These are phyloP conservation scores for Sparassis latifolia DNA, from an alignment of 1,284 basidiomycete genomes.

Conservation along the genomic window DNA sequence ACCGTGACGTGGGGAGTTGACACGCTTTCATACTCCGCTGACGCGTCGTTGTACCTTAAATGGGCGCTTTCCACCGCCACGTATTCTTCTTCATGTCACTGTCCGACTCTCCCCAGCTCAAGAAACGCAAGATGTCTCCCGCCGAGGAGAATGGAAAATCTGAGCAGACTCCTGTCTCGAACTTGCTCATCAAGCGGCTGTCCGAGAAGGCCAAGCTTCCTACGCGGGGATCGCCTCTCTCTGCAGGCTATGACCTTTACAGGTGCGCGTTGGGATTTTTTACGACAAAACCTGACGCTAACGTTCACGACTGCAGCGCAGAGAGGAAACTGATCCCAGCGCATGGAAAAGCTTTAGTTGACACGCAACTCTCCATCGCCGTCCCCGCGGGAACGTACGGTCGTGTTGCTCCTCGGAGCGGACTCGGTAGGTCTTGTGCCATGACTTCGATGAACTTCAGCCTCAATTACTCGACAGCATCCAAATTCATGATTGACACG, in stretches of 20 bases:
- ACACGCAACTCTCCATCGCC: constrained; percentile 88
- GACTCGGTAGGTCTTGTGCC: constrained; percentile 58
- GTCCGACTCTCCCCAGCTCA: constrained; percentile 19
- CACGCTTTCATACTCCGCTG: constrained; percentile 19
- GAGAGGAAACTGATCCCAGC: constrained; percentile 78
- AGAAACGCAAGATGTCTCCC: constrained; percentile 54
- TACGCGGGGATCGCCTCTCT: constrained; percentile 77
- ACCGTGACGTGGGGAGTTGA: constrained; percentile 15
- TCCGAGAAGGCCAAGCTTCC: constrained; percentile 82
- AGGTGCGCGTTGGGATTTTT: constrained; percentile 40
- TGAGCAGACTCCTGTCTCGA: constrained; percentile 33
- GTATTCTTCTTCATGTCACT: constrained; percentile 4
- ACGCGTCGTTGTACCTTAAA: constrained; percentile 10
- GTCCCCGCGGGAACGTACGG: constrained; percentile 93
- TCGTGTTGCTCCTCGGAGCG: constrained; percentile 90
- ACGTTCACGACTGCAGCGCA: constrained; percentile 41
- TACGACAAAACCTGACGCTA: not conserved
- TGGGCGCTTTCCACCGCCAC: constrained; percentile 5
- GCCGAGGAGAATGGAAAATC: constrained; percentile 21
- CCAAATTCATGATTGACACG: constrained; percentile 95
- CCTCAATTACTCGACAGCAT: constrained; percentile 45
- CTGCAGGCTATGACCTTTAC: constrained; percentile 95
- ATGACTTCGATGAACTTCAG: not conserved
- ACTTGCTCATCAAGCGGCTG: constrained; percentile 81
- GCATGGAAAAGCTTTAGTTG: constrained; percentile 82